phyloP scores from a whole-genome alignment of 2,329 filamentous ascomycete species.

The Botrytis hyacinthi region DNA sequence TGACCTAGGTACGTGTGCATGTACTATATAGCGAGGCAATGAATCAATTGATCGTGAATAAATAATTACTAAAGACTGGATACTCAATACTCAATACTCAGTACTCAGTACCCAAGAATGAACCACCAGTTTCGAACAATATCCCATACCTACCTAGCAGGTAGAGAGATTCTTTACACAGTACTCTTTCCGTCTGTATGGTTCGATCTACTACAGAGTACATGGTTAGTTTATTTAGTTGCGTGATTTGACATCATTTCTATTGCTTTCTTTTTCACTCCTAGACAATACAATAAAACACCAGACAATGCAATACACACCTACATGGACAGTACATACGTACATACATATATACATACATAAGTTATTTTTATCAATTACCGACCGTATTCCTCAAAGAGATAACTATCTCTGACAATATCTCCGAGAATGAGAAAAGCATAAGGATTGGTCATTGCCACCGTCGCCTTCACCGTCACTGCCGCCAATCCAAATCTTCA shows the following conservation, averaged over 20 bases:
- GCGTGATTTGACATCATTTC: neutral
- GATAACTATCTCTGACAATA: neutral
- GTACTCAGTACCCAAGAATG: neutral
- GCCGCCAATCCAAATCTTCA: neutral
- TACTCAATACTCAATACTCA: neutral
- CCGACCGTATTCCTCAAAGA: neutral
- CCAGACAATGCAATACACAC: neutral
- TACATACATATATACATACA: neutral
- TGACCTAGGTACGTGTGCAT: too few species aligned
- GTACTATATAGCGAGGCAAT: too few species aligned
- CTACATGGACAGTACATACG: neutral
- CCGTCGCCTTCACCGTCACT: neutral
- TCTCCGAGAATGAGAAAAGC: neutral
- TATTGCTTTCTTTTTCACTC: neutral
- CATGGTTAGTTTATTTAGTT: neutral
- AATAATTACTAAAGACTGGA: too few species aligned
- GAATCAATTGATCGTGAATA: too few species aligned
- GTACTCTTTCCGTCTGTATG: neutral
- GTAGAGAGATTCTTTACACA: neutral
- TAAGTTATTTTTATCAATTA: neutral
- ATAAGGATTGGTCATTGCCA: too few species aligned
- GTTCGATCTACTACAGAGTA: neutral
- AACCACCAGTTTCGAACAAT: neutral
- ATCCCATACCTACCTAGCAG: neutral
- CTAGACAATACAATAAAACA: neutral